These are phyloP conservation scores for Baorangia bicolor DNA, from an alignment of 768 basidiomycete genomes.

Conservation along the genomic window DNA sequence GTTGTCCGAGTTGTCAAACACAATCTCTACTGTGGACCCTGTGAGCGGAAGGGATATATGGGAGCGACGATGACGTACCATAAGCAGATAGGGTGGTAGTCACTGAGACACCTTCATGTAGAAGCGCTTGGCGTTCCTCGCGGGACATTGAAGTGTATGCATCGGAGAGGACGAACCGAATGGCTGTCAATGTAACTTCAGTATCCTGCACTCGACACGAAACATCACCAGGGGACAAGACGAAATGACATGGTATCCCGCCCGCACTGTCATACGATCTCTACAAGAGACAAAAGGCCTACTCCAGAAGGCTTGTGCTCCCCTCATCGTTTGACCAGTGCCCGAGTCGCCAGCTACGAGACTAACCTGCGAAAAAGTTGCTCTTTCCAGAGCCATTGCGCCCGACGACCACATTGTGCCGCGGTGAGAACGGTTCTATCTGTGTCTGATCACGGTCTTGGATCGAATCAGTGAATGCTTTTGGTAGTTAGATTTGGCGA, in stretches of 20 bases:
- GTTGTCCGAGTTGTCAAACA: slow-evolving; percentile 93
- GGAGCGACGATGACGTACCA: slow-evolving; percentile 44
- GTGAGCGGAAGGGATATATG: neutral
- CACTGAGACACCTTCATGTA: slow-evolving; percentile 90
- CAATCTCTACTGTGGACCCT: slow-evolving; percentile 65
- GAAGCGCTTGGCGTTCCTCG: slow-evolving; percentile 88
- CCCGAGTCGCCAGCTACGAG: neutral
- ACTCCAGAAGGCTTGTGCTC: neutral
- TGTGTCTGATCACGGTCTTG: slow-evolving; percentile 84
- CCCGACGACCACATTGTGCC: slow-evolving; percentile 95
- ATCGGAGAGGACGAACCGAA: slow-evolving; percentile 96
- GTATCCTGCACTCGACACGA: neutral
- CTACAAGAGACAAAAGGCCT: neutral
- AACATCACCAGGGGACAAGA: neutral
- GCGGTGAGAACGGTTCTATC: slow-evolving; percentile 92
- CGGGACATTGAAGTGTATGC: slow-evolving; percentile 94
- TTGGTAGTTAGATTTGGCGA: neutral
- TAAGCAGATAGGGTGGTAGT: slow-evolving; percentile 90
- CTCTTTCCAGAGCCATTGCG: slow-evolving; percentile 98
- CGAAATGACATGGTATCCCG: neutral
- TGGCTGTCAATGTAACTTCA: slow-evolving; percentile 50
- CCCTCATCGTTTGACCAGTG: neutral
- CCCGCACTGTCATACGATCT: neutral
- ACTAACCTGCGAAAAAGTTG: slow-evolving; percentile 93
- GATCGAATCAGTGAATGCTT: slow-evolving; percentile 1